Percentiles rank a stretch among this genome's conserved stretches.
Evolutionary conservation across 768 basidiomycete species (phyloP).

Genomic region (Leccinum boreale): DNA sequence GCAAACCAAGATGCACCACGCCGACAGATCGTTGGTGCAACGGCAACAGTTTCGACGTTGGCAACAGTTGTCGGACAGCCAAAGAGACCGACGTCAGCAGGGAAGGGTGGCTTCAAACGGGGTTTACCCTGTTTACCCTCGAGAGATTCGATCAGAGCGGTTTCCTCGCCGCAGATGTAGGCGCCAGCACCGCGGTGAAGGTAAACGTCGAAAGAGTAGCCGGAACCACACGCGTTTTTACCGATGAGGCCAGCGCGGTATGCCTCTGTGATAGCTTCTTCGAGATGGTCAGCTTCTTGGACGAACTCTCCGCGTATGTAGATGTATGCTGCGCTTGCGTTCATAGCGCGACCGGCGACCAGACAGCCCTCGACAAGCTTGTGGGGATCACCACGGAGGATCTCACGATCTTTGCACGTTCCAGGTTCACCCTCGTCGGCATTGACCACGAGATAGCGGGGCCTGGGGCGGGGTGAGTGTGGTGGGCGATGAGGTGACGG

Average conservation of each 20-base stretch:
- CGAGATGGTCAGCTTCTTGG: slow-evolving; percentile 90
- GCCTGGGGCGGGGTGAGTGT: slow-evolving; percentile 44
- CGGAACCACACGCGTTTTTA: slow-evolving; percentile 86
- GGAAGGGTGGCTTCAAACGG: slow-evolving; percentile 96
- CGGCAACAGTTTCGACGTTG: slow-evolving; percentile 97
- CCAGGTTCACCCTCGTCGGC: slow-evolving; percentile 99
- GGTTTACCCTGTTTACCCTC: slow-evolving; percentile 99
- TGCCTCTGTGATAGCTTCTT: slow-evolving; percentile 94
- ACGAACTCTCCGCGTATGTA: slow-evolving; percentile 99
- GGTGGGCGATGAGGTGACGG: not conserved
- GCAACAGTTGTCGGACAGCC: slow-evolving; percentile 97
- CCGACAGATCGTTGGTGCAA: slow-evolving; percentile 94
- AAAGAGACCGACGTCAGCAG: slow-evolving; percentile 96
- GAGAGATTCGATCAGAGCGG: slow-evolving; percentile 92
- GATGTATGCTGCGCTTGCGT: slow-evolving; percentile 98
- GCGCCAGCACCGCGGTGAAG: slow-evolving; percentile 98
- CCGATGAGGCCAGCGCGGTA: slow-evolving; percentile 88
- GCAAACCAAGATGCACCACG: slow-evolving; percentile 91
- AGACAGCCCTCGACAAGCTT: slow-evolving; percentile 98
- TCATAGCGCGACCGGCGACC: slow-evolving; percentile 95
- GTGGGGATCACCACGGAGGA: slow-evolving; percentile 96
- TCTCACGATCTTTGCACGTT: slow-evolving; percentile 98
- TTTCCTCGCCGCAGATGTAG: slow-evolving; percentile 99
- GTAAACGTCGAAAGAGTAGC: slow-evolving; percentile 96
- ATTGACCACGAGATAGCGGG: slow-evolving; percentile 95